phyloP scores from a whole-genome alignment of 2,329 filamentous ascomycete genomes.

The Pezicula radicicola region DNA sequence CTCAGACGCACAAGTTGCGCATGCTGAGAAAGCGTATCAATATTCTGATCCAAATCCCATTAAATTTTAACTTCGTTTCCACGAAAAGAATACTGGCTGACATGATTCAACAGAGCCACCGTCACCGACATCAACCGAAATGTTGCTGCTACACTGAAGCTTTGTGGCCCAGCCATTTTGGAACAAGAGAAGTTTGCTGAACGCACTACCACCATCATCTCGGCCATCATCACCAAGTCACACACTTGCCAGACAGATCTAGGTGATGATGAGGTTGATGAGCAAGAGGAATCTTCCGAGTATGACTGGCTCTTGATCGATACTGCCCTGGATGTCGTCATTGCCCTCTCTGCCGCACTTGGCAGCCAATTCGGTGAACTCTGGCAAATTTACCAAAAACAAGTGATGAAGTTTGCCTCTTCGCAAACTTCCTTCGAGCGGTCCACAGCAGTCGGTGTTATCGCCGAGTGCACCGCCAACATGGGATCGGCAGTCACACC shows the following conservation, averaged over 20 bases:
- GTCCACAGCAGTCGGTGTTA: conserved; percentile 83
- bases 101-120: conserved; percentile 59
- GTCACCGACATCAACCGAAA: conserved; percentile 96
- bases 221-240: conserved; percentile 79
- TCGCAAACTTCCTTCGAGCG: conserved; percentile 86
- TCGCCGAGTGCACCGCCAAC: conserved; percentile 85
- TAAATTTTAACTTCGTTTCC: conserved; percentile 14
- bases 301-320: conserved; percentile 98
- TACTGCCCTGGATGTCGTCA: conserved; percentile 87
- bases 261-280: conserved; percentile 74
- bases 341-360: conserved; percentile 78
- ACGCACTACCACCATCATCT: conserved; percentile 72
- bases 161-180: conserved; percentile 84
- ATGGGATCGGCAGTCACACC: conserved; percentile 80
- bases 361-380: conserved; percentile 79
- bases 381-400: conserved; percentile 96
- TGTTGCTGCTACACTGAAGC: conserved; percentile 83
- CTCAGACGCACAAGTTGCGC: conserved; percentile 85
- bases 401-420: conserved; percentile 81
- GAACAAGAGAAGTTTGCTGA: conserved; percentile 70
- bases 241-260: conserved; percentile 93
- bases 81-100: conserved; percentile 36
- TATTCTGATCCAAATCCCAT: conserved; percentile 37
- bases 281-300: conserved; percentile 73
- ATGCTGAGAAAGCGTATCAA: conserved; percentile 84